Conservation (phyloP, 768 basidiomycete genomes). For the Suillus fuscotomentosus region DNA sequence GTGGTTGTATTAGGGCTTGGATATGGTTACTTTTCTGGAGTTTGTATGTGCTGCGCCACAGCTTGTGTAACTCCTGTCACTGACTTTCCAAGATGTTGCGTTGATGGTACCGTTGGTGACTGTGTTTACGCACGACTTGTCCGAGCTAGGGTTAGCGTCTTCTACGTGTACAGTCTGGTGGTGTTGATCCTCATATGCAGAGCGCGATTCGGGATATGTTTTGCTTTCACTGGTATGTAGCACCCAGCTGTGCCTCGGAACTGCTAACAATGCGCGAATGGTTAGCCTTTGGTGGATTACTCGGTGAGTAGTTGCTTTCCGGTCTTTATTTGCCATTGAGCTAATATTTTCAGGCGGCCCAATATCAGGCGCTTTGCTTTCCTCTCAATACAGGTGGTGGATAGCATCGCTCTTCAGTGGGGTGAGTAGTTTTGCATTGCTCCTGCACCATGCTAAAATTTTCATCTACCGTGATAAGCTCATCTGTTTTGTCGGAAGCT, state of each 20-base stretch:
- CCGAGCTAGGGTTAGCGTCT: slow-evolving; percentile 47
- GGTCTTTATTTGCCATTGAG: neutral
- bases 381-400: slow-evolving; percentile 53
- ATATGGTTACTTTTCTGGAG: slow-evolving; percentile 51
- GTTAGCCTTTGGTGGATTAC: slow-evolving; percentile 22
- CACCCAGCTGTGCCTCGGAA: neutral
- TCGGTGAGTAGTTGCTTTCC: slow-evolving; percentile 14
- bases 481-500: neutral
- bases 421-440: slow-evolving; percentile 17
- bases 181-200: slow-evolving; percentile 10
- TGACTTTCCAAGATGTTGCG: slow-evolving; percentile 30
- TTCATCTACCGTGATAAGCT: neutral
- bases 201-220: slow-evolving; percentile 48
- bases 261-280: neutral
- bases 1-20: slow-evolving; percentile 42
- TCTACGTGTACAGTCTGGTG: neutral
- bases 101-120: slow-evolving; percentile 45
- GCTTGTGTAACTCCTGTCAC: neutral
- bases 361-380: slow-evolving; percentile 55
- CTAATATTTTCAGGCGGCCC: slow-evolving; percentile 43
- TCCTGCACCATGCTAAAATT: neutral
- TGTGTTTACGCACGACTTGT: slow-evolving; percentile 40
- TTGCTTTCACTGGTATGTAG: slow-evolving; percentile 39
- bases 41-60: slow-evolving; percentile 26
- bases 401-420: slow-evolving; percentile 53